Base-by-base conservation (phyloP, 345 rosid species). In the Theobroma cacao region DNA sequence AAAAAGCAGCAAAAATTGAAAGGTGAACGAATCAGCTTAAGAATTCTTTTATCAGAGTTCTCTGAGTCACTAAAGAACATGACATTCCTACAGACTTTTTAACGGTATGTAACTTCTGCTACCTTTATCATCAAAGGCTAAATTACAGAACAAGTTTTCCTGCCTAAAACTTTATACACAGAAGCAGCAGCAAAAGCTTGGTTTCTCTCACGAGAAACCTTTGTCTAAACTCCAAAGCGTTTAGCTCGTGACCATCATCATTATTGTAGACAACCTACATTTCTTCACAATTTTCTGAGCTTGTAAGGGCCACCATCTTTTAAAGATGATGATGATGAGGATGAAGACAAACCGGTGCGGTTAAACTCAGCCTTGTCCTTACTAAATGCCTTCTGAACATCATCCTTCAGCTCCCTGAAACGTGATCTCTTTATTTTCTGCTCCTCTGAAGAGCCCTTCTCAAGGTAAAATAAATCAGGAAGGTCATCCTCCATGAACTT, bases 401-500 rank as follows among this genome's bases (percentile, higher is more conserved):
- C 93, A 0, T 83, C 91, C 83, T 92, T 96, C 40, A 96, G 94
- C 83, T 92, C 98, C 80, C 86, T 84, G 85, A 87, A 96, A 43
- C 98, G 90, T 61, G 74, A 84, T 60, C 93, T 87, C 88, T 91
- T 94, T 70, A 84, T 40, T 71, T 85, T 87, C 74, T 88, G 92
- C 75, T 96, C 98, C 45, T 87, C 88, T 2, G 50, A 84, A 4
- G 88, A 83, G 74, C 95, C 97, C 75, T 75, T 90, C 62, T 96
- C 95, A 0, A 92, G 92, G 85, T 87, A 87, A 50, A 89, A 91
- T 84, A 94, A 75, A 79, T 96, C 99, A 0, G 89, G 94, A 59
- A 92, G 91, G 84, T 96, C 99, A 41, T 96, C 99, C 79, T 94
- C 97, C 98, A 96, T 94, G 86, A 92, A 90, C 88, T 92, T 92